Conservation (phyloP, 441 rosid species). For the Mallotus japonicus region DNA sequence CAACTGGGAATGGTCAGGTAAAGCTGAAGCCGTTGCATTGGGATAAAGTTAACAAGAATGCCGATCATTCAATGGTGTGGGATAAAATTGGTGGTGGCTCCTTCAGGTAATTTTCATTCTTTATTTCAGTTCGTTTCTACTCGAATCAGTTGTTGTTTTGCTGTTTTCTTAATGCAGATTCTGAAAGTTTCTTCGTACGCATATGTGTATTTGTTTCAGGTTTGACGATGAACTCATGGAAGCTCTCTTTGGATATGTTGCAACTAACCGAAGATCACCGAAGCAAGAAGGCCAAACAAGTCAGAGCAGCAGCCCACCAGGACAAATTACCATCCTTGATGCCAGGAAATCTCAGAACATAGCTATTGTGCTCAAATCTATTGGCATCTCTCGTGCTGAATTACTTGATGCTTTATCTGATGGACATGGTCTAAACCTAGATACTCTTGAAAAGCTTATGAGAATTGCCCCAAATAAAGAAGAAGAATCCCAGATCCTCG, state of each 20-base stretch:
- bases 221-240: constrained; percentile 90
- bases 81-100: constrained; percentile 82
- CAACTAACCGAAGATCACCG: constrained; percentile 55
- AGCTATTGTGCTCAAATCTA: constrained; percentile 74
- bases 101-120: constrained; percentile 50
- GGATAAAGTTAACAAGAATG: constrained; percentile 75
- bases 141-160: not conserved
- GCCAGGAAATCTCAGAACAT: constrained; percentile 74
- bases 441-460: constrained; percentile 69
- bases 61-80: constrained; percentile 93
- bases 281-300: constrained; percentile 20
- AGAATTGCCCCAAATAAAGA: constrained; percentile 74
- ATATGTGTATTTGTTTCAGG: constrained; percentile 34
- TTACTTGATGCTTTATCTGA: constrained; percentile 51
- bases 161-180: not conserved
- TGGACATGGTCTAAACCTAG: constrained; percentile 58
- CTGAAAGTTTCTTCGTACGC: not conserved
- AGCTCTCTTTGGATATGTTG: constrained; percentile 88
- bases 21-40: constrained; percentile 91
- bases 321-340: constrained; percentile 60
- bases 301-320: constrained; percentile 30
- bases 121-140: constrained; percentile 5
- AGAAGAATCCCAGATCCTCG: constrained; percentile 56
- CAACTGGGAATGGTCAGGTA: constrained; percentile 45
- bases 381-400: constrained; percentile 52